Conservation (phyloP, 192 early-diverging fungal species). For the Coemansia sp. region DNA sequence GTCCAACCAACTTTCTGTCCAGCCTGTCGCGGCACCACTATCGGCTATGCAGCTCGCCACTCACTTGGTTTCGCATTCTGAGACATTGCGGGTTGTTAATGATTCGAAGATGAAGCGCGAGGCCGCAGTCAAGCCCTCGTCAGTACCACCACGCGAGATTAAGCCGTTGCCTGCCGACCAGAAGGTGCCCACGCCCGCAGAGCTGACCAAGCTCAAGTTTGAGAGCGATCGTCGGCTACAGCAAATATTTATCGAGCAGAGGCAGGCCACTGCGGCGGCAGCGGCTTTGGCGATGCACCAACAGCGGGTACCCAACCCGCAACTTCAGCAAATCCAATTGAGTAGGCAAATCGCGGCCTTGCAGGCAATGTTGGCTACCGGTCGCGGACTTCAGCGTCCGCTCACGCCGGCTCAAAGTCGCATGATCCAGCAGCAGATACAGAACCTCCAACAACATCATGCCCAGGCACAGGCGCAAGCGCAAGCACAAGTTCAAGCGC, state of each 20-base stretch:
- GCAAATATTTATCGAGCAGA: conserved; percentile 46
- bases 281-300: conserved; percentile 46
- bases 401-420: conserved; percentile 30
- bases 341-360: conserved; percentile 31
- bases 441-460: conserved; percentile 32
- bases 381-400: conserved; percentile 29
- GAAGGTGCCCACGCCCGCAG: conserved; percentile 45
- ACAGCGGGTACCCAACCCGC: conserved; percentile 24
- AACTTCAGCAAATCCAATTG: conserved; percentile 23
- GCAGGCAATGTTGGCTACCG: conserved; percentile 39
- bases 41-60: conserved; percentile 50
- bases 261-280: conserved; percentile 43
- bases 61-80: conserved; percentile 35
- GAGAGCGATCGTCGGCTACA: conserved; percentile 45
- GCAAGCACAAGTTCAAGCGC: conserved; percentile 20
- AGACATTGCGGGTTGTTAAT: conserved; percentile 25
- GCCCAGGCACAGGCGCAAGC: conserved; percentile 23
- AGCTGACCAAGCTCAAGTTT: conserved; percentile 46
- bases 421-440: conserved; percentile 43
- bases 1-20: conserved; percentile 27
- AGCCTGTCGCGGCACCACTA: conserved; percentile 18
- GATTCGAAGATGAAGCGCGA: conserved; percentile 51
- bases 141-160: conserved; percentile 47
- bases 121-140: conserved; percentile 19
- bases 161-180: conserved; percentile 39